These are phyloP conservation scores for Pseudocercospora fuligena DNA, from an alignment of 2,329 filamentous ascomycete genomes.

Conservation along the genomic window DNA sequence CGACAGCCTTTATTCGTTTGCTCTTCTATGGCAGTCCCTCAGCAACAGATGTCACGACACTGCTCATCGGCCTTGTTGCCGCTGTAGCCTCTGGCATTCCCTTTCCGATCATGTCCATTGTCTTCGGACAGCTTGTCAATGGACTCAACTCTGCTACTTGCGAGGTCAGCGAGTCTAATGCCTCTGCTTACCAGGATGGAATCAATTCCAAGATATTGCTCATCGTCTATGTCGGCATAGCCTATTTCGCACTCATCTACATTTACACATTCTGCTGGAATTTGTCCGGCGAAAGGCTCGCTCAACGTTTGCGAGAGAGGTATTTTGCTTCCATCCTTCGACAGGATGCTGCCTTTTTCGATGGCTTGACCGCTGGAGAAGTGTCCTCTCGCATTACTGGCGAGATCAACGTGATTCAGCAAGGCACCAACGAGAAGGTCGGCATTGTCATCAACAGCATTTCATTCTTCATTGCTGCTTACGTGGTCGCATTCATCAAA, in stretches of 20 bases:
- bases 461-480: slow-evolving; percentile 70
- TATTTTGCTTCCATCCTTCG: slow-evolving; percentile 64
- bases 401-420: slow-evolving; percentile 70
- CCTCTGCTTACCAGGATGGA: slow-evolving; percentile 45
- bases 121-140: slow-evolving; percentile 68
- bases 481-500: slow-evolving; percentile 70
- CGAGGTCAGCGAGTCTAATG: slow-evolving; percentile 37
- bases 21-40: slow-evolving; percentile 20
- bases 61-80: slow-evolving; percentile 23
- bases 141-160: slow-evolving; percentile 65
- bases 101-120: slow-evolving; percentile 66
- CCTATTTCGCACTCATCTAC: slow-evolving; percentile 61
- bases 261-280: slow-evolving; percentile 67
- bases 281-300: slow-evolving; percentile 66
- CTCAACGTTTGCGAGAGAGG: slow-evolving; percentile 64
- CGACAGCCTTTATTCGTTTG: slow-evolving; percentile 24
- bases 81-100: slow-evolving; percentile 63
- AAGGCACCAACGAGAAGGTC: slow-evolving; percentile 72
- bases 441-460: slow-evolving; percentile 66
- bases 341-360: slow-evolving; percentile 69
- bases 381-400: slow-evolving; percentile 66
- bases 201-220: slow-evolving; percentile 63
- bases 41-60: slow-evolving; percentile 21
- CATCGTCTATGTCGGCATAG: slow-evolving; percentile 68
- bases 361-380: slow-evolving; percentile 65